Percentiles rank a stretch among this genome's conserved stretches.
Conservation (phyloP, 1,284 basidiomycete species). For the Earliella scabrosa region DNA sequence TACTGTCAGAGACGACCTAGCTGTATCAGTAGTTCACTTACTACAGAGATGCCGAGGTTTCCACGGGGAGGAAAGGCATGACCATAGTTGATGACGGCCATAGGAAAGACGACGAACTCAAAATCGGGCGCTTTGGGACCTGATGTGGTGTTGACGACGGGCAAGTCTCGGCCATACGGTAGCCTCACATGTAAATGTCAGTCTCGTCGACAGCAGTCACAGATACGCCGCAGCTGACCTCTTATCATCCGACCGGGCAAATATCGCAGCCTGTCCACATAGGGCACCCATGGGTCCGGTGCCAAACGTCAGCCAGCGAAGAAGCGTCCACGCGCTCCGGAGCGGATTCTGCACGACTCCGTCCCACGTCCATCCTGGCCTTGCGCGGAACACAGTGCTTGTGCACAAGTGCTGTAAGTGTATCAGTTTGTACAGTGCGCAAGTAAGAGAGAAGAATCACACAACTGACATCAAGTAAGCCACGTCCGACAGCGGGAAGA, state of each 20-base stretch:
- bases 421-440: background rate
- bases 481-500: constrained; percentile 48
- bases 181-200: constrained; percentile 6
- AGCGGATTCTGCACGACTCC: constrained; percentile 34
- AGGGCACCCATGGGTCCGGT: constrained; percentile 35
- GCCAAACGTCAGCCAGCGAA: constrained; percentile 37
- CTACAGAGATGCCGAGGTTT: constrained; percentile 32
- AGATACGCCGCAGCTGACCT: constrained; percentile 20
- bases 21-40: constrained; percentile 14
- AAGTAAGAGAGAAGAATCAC: background rate
- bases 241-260: constrained; percentile 38
- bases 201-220: background rate
- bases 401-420: constrained; percentile 33
- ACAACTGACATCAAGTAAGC: constrained; percentile 41
- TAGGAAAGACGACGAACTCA: constrained; percentile 39
- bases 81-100: constrained; percentile 31
- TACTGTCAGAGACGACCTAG: background rate
- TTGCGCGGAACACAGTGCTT: constrained; percentile 33
- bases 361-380: constrained; percentile 36
- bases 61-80: constrained; percentile 22
- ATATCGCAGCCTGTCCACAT: constrained; percentile 29
- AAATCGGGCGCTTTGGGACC: constrained; percentile 41
- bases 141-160: constrained; percentile 27
- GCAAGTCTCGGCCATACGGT: constrained; percentile 17
- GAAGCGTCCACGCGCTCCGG: constrained; percentile 28